Base-by-base conservation (phyloP, 2,329 filamentous ascomycete genomes). In the Seiridium cupressi region DNA sequence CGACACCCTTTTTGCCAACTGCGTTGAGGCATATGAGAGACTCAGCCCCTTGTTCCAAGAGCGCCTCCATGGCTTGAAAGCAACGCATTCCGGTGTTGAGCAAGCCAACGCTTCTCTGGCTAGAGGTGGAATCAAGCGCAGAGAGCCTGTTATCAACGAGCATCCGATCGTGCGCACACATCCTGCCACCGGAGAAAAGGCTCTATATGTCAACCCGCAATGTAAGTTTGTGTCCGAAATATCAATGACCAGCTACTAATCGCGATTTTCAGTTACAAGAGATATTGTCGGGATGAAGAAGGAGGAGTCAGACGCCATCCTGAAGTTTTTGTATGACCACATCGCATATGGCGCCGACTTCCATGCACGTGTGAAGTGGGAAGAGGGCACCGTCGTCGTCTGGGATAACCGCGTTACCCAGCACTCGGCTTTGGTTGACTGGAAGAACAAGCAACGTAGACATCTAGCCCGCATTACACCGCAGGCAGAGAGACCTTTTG, bases 341-440 rank as follows among this genome's bases (percentile, higher is more conserved):
- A 86, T 92, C 57, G 88, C 87, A 1, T 82, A 84, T 46, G 88
- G 88, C 26, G 85, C 88, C 55, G 90, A 93, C 69, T 85, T 92
- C 72, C 90, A 93, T 66, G 82, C 82, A 4, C 84, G 90, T 32
- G 82, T 96, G 55, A 90, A 89, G 73, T 96, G 92, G 92, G 86
- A 87, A 66, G 81, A 86, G 48, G 84, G 86, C n/a, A 94, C 90
- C 0, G 91, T 96, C 1, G 90, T 95, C 2, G 87, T 94, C 1
- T 96, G 91, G 91, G 92, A 95, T 73, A 95, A 94, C 77, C 82
- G 91, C 38, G 85, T 93, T 0, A 93, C 90, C 8, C 84, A 87
- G 66, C 92, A 96, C 73, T 89, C 89, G 5, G 92, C 92, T 2
- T 77, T 94, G 44, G 79, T 94, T 3, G 92, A 96, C 72, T 96